Evolutionary conservation across 2,329 filamentous ascomycete species (phyloP).

Genomic region (Talaromyces sp.): DNA sequence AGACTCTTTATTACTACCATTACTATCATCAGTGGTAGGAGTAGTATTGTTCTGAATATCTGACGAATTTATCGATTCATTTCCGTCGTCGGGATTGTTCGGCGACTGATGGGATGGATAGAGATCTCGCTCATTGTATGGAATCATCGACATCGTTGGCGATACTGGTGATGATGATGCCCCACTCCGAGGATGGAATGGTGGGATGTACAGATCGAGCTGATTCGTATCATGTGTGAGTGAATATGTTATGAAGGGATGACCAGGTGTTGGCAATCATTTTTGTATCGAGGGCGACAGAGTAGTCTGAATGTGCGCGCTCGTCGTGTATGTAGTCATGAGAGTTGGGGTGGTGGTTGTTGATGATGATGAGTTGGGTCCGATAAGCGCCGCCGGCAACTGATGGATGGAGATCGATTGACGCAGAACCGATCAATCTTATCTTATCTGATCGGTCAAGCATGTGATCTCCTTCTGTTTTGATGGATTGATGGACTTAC

Average conservation of each 20-base stretch:
- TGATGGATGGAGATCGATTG: slow-evolving; percentile 1
- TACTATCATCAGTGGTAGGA: neutral
- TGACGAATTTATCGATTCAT: neutral
- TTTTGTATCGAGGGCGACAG: neutral
- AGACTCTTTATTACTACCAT: neutral
- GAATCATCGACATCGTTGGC: slow-evolving; percentile 10
- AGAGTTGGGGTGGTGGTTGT: neutral
- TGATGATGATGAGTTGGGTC: neutral
- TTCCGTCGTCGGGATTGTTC: neutral
- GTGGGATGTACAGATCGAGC: neutral
- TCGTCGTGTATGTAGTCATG: neutral
- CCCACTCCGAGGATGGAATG: slow-evolving; percentile 3
- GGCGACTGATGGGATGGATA: neutral
- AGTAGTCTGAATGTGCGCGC: neutral
- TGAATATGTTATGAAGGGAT: neutral
- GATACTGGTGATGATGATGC: neutral
- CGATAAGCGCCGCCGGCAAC: neutral
- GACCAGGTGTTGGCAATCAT: neutral
- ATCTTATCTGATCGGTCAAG: neutral
- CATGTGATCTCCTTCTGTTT: neutral
- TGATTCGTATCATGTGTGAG: neutral
- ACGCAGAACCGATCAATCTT: neutral
- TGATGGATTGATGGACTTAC: too few relatives aligned
- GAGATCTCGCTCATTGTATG: slow-evolving; percentile 9
- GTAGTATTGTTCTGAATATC: neutral